Evolutionary conservation across 2,329 filamentous ascomycete species (phyloP).

Genomic region (Cordyceps pruinosa): DNA sequence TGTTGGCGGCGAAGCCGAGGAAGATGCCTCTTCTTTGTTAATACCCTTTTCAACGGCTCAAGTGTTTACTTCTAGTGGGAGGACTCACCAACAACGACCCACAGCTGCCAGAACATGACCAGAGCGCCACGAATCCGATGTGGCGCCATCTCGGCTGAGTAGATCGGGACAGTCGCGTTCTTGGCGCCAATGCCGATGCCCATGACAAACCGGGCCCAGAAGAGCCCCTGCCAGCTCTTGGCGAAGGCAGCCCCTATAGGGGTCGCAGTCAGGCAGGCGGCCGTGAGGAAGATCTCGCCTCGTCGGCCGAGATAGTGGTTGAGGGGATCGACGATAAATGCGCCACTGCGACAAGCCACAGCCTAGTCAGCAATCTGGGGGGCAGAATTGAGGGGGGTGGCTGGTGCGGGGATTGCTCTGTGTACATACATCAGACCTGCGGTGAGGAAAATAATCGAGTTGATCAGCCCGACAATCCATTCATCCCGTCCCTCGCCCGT

Average conservation of each 20-base stretch:
- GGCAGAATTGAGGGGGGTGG: neutral
- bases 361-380: neutral
- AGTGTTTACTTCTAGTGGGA: neutral
- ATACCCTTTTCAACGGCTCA: slow-evolving; percentile 20
- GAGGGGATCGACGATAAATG: slow-evolving; percentile 35
- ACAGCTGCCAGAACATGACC: slow-evolving; percentile 67
- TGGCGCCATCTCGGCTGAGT: slow-evolving; percentile 64
- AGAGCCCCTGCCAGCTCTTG: slow-evolving; percentile 58
- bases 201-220: slow-evolving; percentile 58
- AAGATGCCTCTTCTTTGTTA: slow-evolving; percentile 38
- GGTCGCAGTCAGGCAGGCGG: slow-evolving; percentile 38
- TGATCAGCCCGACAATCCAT: slow-evolving; percentile 31
- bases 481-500: slow-evolving; percentile 35
- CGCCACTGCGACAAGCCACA: slow-evolving; percentile 16
- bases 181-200: slow-evolving; percentile 64
- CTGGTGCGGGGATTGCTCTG: neutral
- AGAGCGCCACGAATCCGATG: slow-evolving; percentile 61
- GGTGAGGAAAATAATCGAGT: slow-evolving; percentile 29
- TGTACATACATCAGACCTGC: slow-evolving; percentile 50
- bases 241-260: slow-evolving; percentile 51
- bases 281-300: slow-evolving; percentile 60
- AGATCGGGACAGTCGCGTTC: slow-evolving; percentile 59
- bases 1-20: slow-evolving; percentile 45
- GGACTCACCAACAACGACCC: slow-evolving; percentile 22
- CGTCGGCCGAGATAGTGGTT: slow-evolving; percentile 60